These are phyloP conservation scores for Benincasa hispida DNA, from an alignment of 306 rosid genomes.

Conservation along the genomic window DNA sequence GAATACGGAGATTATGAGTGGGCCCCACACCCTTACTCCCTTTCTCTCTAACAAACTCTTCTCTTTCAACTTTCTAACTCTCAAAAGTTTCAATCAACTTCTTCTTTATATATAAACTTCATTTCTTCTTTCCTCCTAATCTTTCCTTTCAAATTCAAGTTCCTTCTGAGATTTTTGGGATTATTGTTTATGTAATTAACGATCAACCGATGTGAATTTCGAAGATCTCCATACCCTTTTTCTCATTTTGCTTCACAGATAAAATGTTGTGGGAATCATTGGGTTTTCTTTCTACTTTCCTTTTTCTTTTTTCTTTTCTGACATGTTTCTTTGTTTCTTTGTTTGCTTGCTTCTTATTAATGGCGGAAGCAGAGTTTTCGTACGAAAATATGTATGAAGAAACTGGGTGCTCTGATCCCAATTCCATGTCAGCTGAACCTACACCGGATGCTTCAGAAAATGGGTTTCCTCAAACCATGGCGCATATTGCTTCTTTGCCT, in stretches of 20 bases:
- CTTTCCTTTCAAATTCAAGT: neutral
- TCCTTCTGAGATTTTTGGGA: too few species aligned
- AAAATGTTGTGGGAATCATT: too few species aligned
- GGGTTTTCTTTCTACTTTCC: neutral
- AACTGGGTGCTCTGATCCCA: conserved; percentile 49
- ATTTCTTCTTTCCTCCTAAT: neutral
- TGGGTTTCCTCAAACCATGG: conserved; percentile 13
- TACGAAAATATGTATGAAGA: conserved; percentile 23
- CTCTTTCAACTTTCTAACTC: too few species aligned
- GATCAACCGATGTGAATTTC: neutral
- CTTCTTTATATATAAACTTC: neutral
- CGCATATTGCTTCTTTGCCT: conserved; percentile 12
- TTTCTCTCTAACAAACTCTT: conserved; percentile 21
- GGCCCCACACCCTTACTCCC: conserved; percentile 15
- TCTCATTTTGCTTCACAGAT: too few species aligned
- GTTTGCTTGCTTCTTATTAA: too few species aligned
- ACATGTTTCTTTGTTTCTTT: neutral
- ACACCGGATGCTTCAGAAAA: conserved; percentile 14
- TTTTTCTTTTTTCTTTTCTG: neutral
- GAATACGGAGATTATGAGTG: conserved; percentile 18
- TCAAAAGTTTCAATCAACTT: too few species aligned
- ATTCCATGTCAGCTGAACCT: conserved; percentile 31
- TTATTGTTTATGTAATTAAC: too few species aligned
- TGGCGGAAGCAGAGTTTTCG: neutral
- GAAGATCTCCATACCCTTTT: neutral